Conservation (phyloP, 345 rosid species). For the Sisymbrium irio region DNA sequence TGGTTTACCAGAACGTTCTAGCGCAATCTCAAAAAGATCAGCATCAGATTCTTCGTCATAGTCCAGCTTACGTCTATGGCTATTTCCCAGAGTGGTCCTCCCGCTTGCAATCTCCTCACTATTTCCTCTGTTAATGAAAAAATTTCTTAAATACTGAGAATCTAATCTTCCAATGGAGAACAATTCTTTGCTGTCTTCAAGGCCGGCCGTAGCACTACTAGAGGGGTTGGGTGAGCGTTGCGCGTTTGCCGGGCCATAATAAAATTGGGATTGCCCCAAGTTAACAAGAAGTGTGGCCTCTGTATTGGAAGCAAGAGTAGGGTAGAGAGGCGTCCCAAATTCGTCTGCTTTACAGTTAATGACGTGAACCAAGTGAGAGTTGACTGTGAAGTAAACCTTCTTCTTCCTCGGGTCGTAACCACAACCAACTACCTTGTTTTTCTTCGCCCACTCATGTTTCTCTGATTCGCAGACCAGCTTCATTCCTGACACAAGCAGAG, state of each 20-base stretch:
- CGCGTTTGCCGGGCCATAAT: conserved; percentile 33
- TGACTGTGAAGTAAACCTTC: conserved; percentile 40
- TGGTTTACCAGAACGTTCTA: conserved; percentile 54
- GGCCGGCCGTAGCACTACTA: conserved; percentile 50
- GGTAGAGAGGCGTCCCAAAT: conserved; percentile 39
- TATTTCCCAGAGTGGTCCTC: conserved; percentile 27
- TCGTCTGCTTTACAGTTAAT: conserved; percentile 38
- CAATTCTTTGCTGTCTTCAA: conserved; percentile 79
- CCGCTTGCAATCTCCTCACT: conserved; percentile 37
- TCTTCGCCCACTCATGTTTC: conserved; percentile 34
- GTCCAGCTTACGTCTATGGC: conserved; percentile 38
- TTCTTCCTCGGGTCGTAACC: conserved; percentile 39
- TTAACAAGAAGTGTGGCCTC: conserved; percentile 28
- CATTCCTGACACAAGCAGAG: conserved; percentile 45
- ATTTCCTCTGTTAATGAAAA: conserved; percentile 42
- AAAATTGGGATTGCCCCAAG: conserved; percentile 37
- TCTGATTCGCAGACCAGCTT: conserved; percentile 45
- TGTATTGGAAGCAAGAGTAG: conserved; percentile 33
- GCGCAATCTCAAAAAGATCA: conserved; percentile 79
- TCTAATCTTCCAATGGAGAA: conserved; percentile 94
- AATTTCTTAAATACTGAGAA: conserved; percentile 61
- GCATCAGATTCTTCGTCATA: conserved; percentile 86
- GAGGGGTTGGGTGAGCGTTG: conserved; percentile 35
- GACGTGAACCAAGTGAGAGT: conserved; percentile 37
- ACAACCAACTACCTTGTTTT: conserved; percentile 36